Evolutionary conservation across 1,284 basidiomycete species (phyloP), one percentile per base, ranked within the genome.

Genomic region (Termitomyces sp.): DNA sequence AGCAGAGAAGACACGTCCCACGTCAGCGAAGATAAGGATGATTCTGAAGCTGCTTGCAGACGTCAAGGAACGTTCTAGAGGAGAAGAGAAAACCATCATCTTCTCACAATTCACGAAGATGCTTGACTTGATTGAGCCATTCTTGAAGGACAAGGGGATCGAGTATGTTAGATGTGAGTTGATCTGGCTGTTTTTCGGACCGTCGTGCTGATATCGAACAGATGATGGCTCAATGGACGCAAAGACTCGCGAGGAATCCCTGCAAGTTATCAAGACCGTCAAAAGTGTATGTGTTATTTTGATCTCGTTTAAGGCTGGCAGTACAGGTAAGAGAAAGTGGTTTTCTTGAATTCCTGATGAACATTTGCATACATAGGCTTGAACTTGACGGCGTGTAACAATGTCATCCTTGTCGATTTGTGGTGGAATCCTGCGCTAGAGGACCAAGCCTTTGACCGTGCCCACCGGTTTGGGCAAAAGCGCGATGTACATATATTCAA

Each of bases 391-490:
- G 88, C 86, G 51, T 98, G 96, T 73, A 96, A 94, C 70, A 92
- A 94, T 60, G 94, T 97, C 48, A 90, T 97, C 61, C 78, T 98
- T 5, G 83, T 92, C 58, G 95, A 98, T 67, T 71, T 97, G 50
- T 98, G 96, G 96, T 98, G 94, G 92, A 95, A 94, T 69, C 90
- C 91, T 12, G 91, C 90, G 0, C 76, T 92, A 3, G 90, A 93
- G 80, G 90, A 93, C 61, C 94, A 98, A 75, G 94, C 94, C 0
- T 96, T 96, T 64, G 96, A 98, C 69, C 88, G 96, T 52, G 89
- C 92, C 0, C 92, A 95, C 75, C 83, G 92, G 40, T 83, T 91
- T 52, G 94, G 95, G 9, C 96, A 98, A 73, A 88, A 77, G 47
- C 82, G 86, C 13, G 81, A 88, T 55, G 95, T 98, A 39, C 84